Evolutionary conservation across 768 basidiomycete genomes (phyloP).

Genomic region (Collybia nuda): DNA sequence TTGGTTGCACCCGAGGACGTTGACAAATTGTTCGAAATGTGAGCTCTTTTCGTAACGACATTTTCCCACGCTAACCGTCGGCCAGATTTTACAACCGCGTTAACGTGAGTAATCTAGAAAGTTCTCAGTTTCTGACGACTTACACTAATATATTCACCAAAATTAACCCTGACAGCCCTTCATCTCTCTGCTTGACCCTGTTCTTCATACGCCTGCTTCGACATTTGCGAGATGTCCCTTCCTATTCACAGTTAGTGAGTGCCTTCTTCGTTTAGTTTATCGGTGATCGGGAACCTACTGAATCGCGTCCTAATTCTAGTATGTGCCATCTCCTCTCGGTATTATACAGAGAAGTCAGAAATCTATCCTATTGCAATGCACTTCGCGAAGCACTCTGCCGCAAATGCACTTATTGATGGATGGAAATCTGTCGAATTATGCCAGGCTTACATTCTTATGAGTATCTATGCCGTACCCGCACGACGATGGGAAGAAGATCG

Average conservation of each 20-base stretch:
- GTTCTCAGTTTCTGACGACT: not conserved
- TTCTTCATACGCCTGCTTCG: conserved; percentile 74
- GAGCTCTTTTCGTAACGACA: conserved; percentile 20
- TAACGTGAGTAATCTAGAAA: conserved; percentile 46
- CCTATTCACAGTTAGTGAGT: conserved; percentile 83
- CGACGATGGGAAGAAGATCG: conserved; percentile 88
- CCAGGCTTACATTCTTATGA: conserved; percentile 91
- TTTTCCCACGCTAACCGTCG: conserved; percentile 4
- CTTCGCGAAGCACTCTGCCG: conserved; percentile 81
- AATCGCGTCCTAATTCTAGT: conserved; percentile 37
- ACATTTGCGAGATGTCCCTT: conserved; percentile 87
- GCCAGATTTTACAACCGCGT: conserved; percentile 67
- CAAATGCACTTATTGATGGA: conserved; percentile 76
- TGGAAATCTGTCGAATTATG: conserved; percentile 87
- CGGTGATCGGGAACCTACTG: not conserved
- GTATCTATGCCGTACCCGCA: conserved; percentile 77
- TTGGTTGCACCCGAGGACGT: conserved; percentile 78
- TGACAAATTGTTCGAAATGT: conserved; percentile 84
- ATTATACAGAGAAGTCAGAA: conserved; percentile 75
- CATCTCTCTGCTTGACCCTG: conserved; percentile 77
- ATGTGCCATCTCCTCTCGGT: conserved; percentile 84
- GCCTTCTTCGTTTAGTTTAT: not conserved
- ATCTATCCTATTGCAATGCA: conserved; percentile 90
- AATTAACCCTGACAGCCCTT: conserved; percentile 43
- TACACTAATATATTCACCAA: not conserved